These are phyloP conservation scores for Lasiosphaeriaceae sp. DNA, from an alignment of 495 filamentous ascomycete genomes.

Conservation along the genomic window DNA sequence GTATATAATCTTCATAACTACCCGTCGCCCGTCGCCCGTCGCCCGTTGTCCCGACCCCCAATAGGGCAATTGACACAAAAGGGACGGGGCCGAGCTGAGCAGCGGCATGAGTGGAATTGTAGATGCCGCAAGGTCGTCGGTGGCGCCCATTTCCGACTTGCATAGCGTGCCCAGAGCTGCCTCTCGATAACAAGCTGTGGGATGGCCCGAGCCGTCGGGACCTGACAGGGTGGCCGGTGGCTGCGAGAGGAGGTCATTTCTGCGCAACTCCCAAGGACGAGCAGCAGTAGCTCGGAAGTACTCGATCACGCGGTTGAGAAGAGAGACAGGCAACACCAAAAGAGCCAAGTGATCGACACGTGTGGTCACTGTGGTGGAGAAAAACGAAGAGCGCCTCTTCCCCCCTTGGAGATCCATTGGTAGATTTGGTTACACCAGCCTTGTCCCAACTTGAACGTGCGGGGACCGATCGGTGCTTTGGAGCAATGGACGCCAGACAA, in stretches of 20 bases:
- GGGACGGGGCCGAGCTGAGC: background rate
- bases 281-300: background rate
- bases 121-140: background rate
- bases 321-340: background rate
- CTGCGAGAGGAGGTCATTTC: background rate
- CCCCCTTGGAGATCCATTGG: slow-evolving; percentile 6
- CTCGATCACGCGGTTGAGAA: background rate
- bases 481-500: too few relatives aligned
- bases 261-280: background rate
- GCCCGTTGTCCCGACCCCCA: background rate
- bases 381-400: background rate
- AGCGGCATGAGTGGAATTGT: background rate
- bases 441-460: background rate
- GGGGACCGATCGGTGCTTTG: background rate
- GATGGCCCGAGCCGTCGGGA: background rate
- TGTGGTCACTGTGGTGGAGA: background rate
- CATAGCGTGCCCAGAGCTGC: background rate
- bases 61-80: background rate
- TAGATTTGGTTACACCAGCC: slow-evolving; percentile 10
- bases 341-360: background rate
- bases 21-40: background rate
- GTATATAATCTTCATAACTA: background rate
- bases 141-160: background rate
- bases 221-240: background rate
- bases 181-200: background rate